phyloP scores from a whole-genome alignment of 164 flowering plant genomes.

The Vitis riparia region DNA sequence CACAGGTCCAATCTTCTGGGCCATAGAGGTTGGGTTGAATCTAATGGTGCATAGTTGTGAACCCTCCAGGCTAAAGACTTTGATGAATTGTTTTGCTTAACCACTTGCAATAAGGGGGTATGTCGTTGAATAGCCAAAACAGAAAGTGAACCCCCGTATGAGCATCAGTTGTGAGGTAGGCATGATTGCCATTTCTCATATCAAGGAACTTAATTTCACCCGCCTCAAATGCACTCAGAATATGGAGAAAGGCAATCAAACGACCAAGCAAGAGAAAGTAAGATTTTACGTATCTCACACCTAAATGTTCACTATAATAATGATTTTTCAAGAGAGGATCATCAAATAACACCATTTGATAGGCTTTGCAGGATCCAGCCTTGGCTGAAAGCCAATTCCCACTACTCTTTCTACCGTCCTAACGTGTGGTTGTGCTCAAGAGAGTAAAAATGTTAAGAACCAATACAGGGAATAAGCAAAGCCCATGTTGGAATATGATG shows the following conservation, averaged over 20 bases:
- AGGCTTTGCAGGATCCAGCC: constrained; percentile 40
- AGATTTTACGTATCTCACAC: neutral
- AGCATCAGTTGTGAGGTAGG: constrained; percentile 79
- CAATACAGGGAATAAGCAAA: neutral
- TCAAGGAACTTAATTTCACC: constrained; percentile 93
- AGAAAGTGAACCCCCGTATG: constrained; percentile 79
- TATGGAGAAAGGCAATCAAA: constrained; percentile 23
- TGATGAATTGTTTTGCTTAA: constrained; percentile 81
- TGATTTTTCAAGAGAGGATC: too few relatives aligned
- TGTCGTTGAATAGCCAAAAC: constrained; percentile 90
- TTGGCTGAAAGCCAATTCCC: constrained; percentile 93
- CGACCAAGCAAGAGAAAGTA: neutral
- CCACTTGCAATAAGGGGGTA: constrained; percentile 96
- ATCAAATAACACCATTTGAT: too few relatives aligned
- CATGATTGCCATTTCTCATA: constrained; percentile 49
- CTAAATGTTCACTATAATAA: neutral
- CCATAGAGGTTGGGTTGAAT: constrained; percentile 75
- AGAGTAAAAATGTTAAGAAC: neutral
- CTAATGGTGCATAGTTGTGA: constrained; percentile 66
- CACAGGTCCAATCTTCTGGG: constrained; percentile 91
- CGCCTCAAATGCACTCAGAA: constrained; percentile 91
- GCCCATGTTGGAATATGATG: constrained; percentile 70
- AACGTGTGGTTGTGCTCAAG: constrained; percentile 58
- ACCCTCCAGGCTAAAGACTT: constrained; percentile 82
- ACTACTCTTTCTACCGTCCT: constrained; percentile 72